Conservation (phyloP, 768 basidiomycete genomes). For the Russula vinacea region DNA sequence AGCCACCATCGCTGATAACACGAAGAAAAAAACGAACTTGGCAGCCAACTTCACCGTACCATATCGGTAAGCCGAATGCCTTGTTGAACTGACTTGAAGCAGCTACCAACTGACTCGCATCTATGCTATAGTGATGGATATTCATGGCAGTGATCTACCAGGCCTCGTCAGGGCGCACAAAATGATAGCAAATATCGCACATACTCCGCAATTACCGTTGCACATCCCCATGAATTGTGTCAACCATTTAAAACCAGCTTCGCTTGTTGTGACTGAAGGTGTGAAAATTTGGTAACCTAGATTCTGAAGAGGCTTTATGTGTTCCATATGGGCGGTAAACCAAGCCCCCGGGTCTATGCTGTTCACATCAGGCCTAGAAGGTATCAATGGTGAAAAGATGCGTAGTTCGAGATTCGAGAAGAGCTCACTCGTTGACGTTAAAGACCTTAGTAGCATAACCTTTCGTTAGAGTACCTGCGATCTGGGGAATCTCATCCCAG, state of each 20-base stretch:
- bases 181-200: background rate
- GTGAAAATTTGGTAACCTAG: conserved; percentile 58
- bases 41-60: conserved; percentile 72
- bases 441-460: conserved; percentile 44
- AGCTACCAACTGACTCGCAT: conserved; percentile 46
- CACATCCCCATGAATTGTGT: conserved; percentile 54
- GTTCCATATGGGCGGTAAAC: too few species aligned
- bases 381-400: conserved; percentile 33
- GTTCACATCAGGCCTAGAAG: conserved; percentile 33
- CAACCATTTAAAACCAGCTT: conserved; percentile 63
- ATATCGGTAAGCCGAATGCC: conserved; percentile 46
- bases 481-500: conserved; percentile 46
- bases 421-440: conserved; percentile 70
- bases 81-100: conserved; percentile 50
- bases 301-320: conserved; percentile 52
- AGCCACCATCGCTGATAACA: background rate
- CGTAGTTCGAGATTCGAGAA: conserved; percentile 17
- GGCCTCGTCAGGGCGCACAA: background rate
- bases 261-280: conserved; percentile 65
- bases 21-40: conserved; percentile 38
- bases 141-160: conserved; percentile 55
- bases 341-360: too few species aligned
- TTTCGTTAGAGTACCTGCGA: conserved; percentile 45
- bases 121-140: conserved; percentile 67
- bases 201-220: conserved; percentile 46